Base-by-base conservation (phyloP, 805 yeast genomes). In the Pichia heedii region DNA sequence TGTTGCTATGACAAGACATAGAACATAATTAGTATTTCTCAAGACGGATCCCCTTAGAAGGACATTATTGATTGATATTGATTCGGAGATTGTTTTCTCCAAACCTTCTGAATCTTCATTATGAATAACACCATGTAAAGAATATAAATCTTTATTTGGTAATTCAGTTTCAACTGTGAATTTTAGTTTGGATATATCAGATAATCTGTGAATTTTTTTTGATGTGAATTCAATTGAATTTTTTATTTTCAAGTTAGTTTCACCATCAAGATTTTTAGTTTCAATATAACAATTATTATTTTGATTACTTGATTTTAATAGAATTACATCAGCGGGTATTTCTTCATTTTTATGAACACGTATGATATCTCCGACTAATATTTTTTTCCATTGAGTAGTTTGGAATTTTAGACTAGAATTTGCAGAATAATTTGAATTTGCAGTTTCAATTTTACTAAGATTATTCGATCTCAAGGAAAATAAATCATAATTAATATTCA, bases 1-100 rank as follows among this genome's bases (percentile, higher is more conserved):
- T 3, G 94, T 84, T 57, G 80, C 82, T n/a, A 81, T 70, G 5
- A 80, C 89, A 22, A 78, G 58, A 22, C 90, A 87, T 43, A 84
- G 68, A 3, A 70, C 83, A 88, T 89, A 84, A 50, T 76, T 75
- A 3, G 90, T 81, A 60, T 84, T 84, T 58, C 90, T 68, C 46
- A 84, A 65, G 8, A 84, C 72, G 35, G 81, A 76, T 7, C 93
- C 94, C 61, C 94, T 70, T 39, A 84, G 70, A 36, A 84, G 62
- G 40, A 82, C 65, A 55, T 82, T 84, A 47, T 79, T 76, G 49
- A 73, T 73, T 11, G 76, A 68, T 16, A 81, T 65, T 1, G 88
- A 70, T 59, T 84, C 93, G 18, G 66, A 67, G 40, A 54, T 65
- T 6, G 32, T 4, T 16, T 33, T 36, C 45, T 41, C 56, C 7